Evolutionary conservation across 805 yeast genomes (phyloP).

Genomic region (Maudiozyma turicensis): DNA sequence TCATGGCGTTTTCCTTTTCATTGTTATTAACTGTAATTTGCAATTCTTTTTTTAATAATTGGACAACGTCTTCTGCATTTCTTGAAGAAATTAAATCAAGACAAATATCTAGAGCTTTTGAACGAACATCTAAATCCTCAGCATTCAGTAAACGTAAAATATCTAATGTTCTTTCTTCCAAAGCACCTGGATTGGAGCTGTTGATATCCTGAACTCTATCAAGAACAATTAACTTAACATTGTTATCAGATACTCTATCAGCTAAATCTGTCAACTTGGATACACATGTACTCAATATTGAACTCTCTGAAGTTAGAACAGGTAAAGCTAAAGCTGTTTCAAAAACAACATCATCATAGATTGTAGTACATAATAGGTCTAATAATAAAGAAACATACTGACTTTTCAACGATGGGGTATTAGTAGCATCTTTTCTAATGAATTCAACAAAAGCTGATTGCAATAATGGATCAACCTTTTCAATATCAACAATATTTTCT

Average conservation of each 20-base stretch:
- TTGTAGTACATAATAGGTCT: slow-evolving; percentile 59
- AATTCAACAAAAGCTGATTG: slow-evolving; percentile 89
- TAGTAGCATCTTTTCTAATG: slow-evolving; percentile 69
- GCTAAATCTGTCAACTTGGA: slow-evolving; percentile 80
- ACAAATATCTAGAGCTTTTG: slow-evolving; percentile 78
- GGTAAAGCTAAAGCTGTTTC: slow-evolving; percentile 85
- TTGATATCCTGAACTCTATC: slow-evolving; percentile 76
- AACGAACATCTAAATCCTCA: slow-evolving; percentile 85
- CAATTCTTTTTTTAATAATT: slow-evolving; percentile 84
- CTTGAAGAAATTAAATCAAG: slow-evolving; percentile 70
- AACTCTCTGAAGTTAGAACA: slow-evolving; percentile 49
- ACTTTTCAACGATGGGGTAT: slow-evolving; percentile 52
- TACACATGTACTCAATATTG: slow-evolving; percentile 69
- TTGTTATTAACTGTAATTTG: slow-evolving; percentile 53
- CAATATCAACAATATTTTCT: slow-evolving; percentile 50
- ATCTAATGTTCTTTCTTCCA: slow-evolving; percentile 78
- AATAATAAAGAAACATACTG: slow-evolving; percentile 65
- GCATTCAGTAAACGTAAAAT: slow-evolving; percentile 77
- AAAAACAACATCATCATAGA: slow-evolving; percentile 58
- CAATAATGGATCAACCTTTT: slow-evolving; percentile 65
- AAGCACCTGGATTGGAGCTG: slow-evolving; percentile 63
- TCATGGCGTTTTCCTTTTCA: slow-evolving; percentile 71
- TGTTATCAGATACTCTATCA: slow-evolving; percentile 87
- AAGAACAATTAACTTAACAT: slow-evolving; percentile 84
- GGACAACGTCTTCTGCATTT: slow-evolving; percentile 89